Conservation (phyloP, 2,329 filamentous ascomycete species). For the Emergomyces orientalis region DNA sequence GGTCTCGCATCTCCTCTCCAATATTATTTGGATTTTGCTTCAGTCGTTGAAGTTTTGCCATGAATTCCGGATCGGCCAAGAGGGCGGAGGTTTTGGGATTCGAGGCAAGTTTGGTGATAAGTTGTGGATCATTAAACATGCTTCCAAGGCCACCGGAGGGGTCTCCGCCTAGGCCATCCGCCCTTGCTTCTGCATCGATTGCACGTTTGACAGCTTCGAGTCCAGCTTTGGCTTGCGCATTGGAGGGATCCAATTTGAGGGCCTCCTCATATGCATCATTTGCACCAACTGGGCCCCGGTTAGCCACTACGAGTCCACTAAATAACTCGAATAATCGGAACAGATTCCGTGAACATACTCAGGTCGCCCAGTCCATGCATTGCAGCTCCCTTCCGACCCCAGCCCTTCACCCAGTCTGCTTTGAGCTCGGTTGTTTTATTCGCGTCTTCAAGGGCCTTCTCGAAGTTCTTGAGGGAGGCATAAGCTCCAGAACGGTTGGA, state of each 20-base stretch:
- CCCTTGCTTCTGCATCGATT: conserved; percentile 65
- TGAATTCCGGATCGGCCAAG: conserved; percentile 76
- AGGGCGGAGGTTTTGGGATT: conserved; percentile 87
- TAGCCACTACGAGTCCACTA: background rate
- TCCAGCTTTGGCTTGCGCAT: conserved; percentile 86
- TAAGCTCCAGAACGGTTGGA: conserved; percentile 87
- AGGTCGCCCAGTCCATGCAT: conserved; percentile 82
- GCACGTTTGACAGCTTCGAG: conserved; percentile 77
- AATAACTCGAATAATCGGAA: conserved; percentile 15
- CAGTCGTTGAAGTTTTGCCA: conserved; percentile 76
- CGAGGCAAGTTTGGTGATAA: conserved; percentile 78
- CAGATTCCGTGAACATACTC: conserved; percentile 33
- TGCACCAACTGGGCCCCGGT: conserved; percentile 52
- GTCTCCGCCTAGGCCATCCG: conserved; percentile 53
- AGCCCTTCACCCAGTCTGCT: conserved; percentile 96
- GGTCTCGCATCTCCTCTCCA: conserved; percentile 75
- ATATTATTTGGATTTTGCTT: conserved; percentile 71
- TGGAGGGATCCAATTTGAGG: conserved; percentile 83
- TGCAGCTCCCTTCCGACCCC: conserved; percentile 85
- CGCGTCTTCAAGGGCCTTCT: conserved; percentile 77
- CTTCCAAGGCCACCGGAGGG: conserved; percentile 68
- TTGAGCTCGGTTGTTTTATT: conserved; percentile 91
- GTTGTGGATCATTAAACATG: conserved; percentile 89
- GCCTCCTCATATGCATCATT: conserved; percentile 88
- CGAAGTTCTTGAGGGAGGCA: conserved; percentile 82